phyloP scores from a whole-genome alignment of 345 rosid species.

The Aquilaria yunnanensis region DNA sequence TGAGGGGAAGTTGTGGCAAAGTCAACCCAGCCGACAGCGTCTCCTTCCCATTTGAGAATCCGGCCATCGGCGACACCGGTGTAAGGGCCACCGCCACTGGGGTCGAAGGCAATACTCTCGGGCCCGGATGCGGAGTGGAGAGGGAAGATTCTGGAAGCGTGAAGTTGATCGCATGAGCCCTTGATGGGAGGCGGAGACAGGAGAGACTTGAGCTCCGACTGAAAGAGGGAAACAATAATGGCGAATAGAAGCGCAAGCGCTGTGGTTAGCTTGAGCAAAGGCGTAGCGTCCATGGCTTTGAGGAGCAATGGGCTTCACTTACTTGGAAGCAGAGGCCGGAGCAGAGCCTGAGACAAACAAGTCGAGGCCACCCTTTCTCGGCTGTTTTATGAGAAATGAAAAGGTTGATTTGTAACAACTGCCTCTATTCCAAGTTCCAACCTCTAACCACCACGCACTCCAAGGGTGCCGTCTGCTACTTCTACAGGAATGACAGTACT shows the following conservation, averaged over 20 bases:
- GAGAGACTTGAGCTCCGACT: no score
- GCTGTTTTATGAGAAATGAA: no score
- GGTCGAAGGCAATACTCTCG: constrained; percentile 60
- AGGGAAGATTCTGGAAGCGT: constrained; percentile 26
- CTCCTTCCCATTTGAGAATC: constrained; percentile 54
- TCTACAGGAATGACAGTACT: no score
- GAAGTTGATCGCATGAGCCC: constrained; percentile 33
- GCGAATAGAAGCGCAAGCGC: constrained; percentile 18
- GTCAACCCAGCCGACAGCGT: constrained; percentile 42
- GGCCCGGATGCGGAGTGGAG: constrained; percentile 56
- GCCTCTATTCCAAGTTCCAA: no score
- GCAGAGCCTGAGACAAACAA: background rate
- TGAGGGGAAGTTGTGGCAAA: constrained; percentile 49
- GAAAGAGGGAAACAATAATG: constrained; percentile 14
- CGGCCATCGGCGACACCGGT: constrained; percentile 66
- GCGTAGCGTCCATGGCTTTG: constrained; percentile 19
- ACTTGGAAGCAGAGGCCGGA: background rate
- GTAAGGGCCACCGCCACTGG: constrained; percentile 52
- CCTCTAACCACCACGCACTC: no score
- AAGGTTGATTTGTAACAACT: no score
- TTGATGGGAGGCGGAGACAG: constrained; percentile 27
- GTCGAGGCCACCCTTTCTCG: no score
- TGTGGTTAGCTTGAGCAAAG: constrained; percentile 8
- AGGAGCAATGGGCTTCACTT: background rate
- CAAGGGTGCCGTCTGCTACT: no score